Evolutionary conservation across 169 alveolate genomes (phyloP).

Genomic region (Plasmodium falciparum): DNA sequence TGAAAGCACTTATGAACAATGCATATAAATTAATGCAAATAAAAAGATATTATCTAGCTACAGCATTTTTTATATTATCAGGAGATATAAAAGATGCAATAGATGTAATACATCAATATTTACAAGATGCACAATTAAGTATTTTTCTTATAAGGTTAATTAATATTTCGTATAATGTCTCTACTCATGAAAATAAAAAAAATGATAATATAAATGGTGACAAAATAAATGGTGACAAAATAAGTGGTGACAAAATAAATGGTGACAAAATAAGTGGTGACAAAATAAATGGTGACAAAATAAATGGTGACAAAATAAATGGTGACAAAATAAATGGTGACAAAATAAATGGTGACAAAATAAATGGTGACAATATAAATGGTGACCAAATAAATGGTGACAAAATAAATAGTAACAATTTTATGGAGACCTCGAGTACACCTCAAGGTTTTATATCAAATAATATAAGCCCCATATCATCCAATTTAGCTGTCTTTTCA

Average conservation of each 20-base stretch:
- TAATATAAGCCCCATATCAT: neutral
- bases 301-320: neutral
- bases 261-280: neutral
- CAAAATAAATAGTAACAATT: neutral
- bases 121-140: slow-evolving; percentile 44
- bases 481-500: neutral
- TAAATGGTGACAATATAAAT: neutral
- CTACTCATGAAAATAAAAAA: neutral
- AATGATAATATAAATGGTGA: neutral
- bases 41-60: slow-evolving; percentile 71
- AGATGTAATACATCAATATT: slow-evolving; percentile 70
- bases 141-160: slow-evolving; percentile 54
- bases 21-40: slow-evolving; percentile 74
- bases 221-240: neutral
- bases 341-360: neutral
- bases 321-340: neutral
- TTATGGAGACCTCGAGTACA: neutral
- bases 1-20: slow-evolving; percentile 56
- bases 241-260: neutral
- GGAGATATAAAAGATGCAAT: slow-evolving; percentile 64
- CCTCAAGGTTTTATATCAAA: too few relatives aligned
- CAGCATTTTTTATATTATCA: slow-evolving; percentile 65
- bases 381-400: neutral
- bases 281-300: neutral
- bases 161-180: slow-evolving; percentile 20